Evolutionary conservation across 202 grass and related monocot species (phyloP).

Genomic region (Alloteropsis angusta): DNA sequence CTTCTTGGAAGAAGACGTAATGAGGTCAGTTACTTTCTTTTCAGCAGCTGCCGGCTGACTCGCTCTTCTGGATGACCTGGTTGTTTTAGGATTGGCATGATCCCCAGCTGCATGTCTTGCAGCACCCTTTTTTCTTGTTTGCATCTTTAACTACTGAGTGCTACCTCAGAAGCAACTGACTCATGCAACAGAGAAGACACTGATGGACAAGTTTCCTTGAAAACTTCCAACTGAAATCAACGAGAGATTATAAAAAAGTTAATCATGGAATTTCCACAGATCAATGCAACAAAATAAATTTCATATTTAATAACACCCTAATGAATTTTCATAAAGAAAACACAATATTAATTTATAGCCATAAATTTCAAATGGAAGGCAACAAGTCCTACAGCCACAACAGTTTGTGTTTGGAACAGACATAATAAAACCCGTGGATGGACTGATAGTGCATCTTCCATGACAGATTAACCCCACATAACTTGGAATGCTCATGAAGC

Average conservation of each 20-base stretch:
- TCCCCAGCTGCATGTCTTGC: conserved; percentile 29
- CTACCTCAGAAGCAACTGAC: background rate
- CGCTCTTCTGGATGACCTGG: conserved; percentile 30
- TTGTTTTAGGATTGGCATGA: conserved; percentile 18
- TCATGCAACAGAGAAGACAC: background rate
- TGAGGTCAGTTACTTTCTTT: conserved; percentile 54
- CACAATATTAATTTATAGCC: background rate
- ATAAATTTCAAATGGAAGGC: background rate
- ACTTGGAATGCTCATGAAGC: background rate
- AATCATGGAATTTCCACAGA: background rate
- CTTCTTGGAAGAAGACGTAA: conserved; percentile 45
- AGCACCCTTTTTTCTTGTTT: conserved; percentile 41
- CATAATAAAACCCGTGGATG: background rate
- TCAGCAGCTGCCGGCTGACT: conserved; percentile 15
- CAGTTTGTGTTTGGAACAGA: background rate
- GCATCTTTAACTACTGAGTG: conserved; percentile 31
- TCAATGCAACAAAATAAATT: background rate
- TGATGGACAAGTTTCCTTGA: background rate
- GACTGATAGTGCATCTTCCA: background rate
- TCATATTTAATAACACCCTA: background rate
- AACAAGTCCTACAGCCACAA: background rate
- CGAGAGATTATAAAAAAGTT: background rate
- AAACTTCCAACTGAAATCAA: background rate
- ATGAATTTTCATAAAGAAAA: background rate
- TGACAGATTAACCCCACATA: background rate